These are phyloP conservation scores for Neonectria sp. DNA, from an alignment of 2,329 filamentous ascomycete species.

Conservation along the genomic window DNA sequence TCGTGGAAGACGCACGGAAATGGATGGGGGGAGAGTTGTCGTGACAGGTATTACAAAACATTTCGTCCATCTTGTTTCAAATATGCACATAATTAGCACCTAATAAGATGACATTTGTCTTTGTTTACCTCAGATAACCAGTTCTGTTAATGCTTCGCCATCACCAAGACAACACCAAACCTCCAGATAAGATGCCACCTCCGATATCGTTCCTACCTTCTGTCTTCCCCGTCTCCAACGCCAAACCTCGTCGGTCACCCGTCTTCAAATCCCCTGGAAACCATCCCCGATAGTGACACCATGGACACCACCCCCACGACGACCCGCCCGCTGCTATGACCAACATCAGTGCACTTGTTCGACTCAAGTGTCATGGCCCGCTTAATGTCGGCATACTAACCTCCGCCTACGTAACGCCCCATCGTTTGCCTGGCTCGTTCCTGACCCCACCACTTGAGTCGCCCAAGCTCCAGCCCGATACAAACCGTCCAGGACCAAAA, in stretches of 20 bases:
- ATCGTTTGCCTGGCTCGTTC: neutral
- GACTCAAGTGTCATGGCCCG: constrained; percentile 4
- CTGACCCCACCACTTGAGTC: neutral
- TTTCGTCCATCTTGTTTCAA: too few species aligned
- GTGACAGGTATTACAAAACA: too few species aligned
- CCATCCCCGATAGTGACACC: neutral
- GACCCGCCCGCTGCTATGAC: neutral
- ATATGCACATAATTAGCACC: too few species aligned
- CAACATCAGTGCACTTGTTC: neutral
- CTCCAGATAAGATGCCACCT: neutral
- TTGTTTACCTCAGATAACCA: too few species aligned
- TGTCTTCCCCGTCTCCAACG: neutral
- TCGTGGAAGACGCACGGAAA: too few species aligned
- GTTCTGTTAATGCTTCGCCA: neutral
- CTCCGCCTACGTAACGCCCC: neutral
- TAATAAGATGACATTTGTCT: too few species aligned
- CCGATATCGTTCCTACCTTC: neutral
- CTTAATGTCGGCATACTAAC: neutral
- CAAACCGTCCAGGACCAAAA: neutral
- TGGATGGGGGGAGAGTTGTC: too few species aligned
- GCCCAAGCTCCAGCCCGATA: neutral
- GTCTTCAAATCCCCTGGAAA: neutral
- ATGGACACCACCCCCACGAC: neutral
- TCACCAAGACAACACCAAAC: neutral
- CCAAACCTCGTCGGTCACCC: neutral